Percentiles rank a stretch among this genome's conserved stretches.
phyloP scores from a whole-genome alignment of 768 basidiomycete genomes.

The Mycena rosella region DNA sequence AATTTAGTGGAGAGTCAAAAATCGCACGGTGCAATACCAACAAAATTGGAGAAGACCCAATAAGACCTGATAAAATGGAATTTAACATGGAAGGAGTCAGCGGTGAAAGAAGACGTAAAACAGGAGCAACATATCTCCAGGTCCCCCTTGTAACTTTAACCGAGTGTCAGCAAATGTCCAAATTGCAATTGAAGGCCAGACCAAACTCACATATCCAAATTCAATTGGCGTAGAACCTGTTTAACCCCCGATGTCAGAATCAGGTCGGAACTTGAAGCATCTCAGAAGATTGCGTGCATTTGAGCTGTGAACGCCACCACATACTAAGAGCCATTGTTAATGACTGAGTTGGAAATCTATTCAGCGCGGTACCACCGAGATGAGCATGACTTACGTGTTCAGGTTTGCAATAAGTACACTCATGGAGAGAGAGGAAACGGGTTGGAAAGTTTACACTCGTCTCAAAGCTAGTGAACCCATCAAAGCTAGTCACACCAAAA shows the following conservation, averaged over 20 bases:
- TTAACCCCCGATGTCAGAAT: not conserved
- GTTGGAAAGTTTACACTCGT: no score
- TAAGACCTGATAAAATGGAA: not conserved
- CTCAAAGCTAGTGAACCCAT: no score
- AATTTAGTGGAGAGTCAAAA: not conserved
- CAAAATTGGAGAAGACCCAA: slow-evolving; percentile 8
- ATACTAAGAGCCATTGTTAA: not conserved
- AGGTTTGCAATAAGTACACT: not conserved
- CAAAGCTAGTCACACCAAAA: no score
- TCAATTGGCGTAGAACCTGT: slow-evolving; percentile 17
- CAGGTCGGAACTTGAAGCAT: not conserved
- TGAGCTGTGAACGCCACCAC: slow-evolving; percentile 16
- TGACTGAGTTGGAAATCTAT: not conserved
- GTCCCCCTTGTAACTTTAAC: not conserved
- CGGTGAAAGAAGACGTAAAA: not conserved
- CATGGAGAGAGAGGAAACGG: no score
- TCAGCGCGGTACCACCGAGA: not conserved
- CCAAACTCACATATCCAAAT: slow-evolving; percentile 17
- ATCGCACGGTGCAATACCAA: not conserved
- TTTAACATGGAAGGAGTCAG: not conserved
- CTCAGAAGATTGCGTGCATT: not conserved
- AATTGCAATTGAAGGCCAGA: not conserved
- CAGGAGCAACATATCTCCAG: slow-evolving; percentile 7
- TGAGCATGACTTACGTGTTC: slow-evolving; percentile 12
- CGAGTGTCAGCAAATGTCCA: not conserved